Percentiles rank a stretch among this genome's conserved stretches.
phyloP scores from a whole-genome alignment of 306 rosid species.

The Glycine tomentella region DNA sequence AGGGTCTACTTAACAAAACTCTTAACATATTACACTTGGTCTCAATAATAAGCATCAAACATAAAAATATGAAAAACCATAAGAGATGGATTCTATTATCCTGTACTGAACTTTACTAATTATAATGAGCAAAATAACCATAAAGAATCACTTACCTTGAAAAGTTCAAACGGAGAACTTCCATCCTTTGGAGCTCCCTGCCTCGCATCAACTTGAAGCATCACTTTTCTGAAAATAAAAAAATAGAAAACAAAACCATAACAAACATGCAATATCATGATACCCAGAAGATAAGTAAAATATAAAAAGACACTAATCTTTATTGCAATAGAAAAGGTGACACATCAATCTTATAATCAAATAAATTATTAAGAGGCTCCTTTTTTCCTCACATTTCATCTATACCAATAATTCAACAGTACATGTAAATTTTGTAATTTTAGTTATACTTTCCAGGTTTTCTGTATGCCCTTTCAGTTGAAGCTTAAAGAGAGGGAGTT shows the following conservation, averaged over 20 bases:
- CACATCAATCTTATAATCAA: too few species aligned
- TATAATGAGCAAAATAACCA: slow-evolving; percentile 25
- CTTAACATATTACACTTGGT: neutral
- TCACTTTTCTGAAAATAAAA: slow-evolving; percentile 60
- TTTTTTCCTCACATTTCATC: too few species aligned
- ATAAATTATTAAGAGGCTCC: too few species aligned
- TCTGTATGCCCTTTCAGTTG: too few species aligned
- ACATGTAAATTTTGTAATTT: too few species aligned
- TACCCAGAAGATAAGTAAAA: slow-evolving; percentile 24
- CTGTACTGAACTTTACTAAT: neutral
- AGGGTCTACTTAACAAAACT: neutral
- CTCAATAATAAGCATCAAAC: neutral
- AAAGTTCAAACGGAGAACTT: slow-evolving; percentile 81
- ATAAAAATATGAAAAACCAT: neutral
- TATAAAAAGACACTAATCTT: neutral
- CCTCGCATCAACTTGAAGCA: slow-evolving; percentile 91
- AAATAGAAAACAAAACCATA: neutral
- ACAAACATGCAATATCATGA: slow-evolving; percentile 40
- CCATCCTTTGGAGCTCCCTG: slow-evolving; percentile 96
- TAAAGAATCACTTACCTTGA: slow-evolving; percentile 63
- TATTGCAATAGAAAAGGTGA: too few species aligned
- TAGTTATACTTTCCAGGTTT: too few species aligned
- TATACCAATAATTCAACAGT: too few species aligned
- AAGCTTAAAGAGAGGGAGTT: too few species aligned
- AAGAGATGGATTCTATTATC: slow-evolving; percentile 31